Base-by-base conservation (phyloP, 2,329 filamentous ascomycete species). In the Lasiodiplodia hormozganensis region DNA sequence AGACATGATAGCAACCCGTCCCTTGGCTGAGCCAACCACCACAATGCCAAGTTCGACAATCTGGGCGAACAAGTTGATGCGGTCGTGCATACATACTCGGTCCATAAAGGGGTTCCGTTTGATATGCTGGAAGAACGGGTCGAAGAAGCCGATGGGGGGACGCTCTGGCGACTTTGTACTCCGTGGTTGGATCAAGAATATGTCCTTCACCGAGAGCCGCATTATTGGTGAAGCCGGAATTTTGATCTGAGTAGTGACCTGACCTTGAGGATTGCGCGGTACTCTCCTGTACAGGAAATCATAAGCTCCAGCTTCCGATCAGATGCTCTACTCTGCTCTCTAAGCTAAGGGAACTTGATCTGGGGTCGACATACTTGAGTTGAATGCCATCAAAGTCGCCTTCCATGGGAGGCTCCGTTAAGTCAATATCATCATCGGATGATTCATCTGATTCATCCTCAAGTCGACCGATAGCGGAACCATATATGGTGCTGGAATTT, bases 11-110 rank as follows among this genome's bases (percentile, higher is more conserved):
- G 86, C 84, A 0, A 88, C 90, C 10, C 88, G 85, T 0, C 92
- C 92, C 58, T 85, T 86, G n/a, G 89, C 85, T 12, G 89, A 90
- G 0, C 86, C 92, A 1, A 90, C 81, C 3, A 92, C 82, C 10
- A 94, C 85, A 16, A 94, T 81, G n/a, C 85, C 89, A 1, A 96
- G 82, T 72, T 92, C 89, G 0, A 90, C 90, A 1, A 94, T 87
- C 62, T 89, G 84, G 0, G 85, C 80, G 47, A 88, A 78, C 83
- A 92, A 88, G 78, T 86, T 89, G 25, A 92, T 78, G 8, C 88
- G 85, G 71, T 89, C 83, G 52, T 80, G 62, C 49, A 73, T 72
- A 3, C 31, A 34, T 16, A 54, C 54, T 2, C 38, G 34, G 12
- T 65, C 62, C 65, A 58, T 53, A 2, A 21, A 23, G 1, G 47